Base-by-base conservation (phyloP, 1,139 yeast species). In the Blastobotrys niveus region DNA sequence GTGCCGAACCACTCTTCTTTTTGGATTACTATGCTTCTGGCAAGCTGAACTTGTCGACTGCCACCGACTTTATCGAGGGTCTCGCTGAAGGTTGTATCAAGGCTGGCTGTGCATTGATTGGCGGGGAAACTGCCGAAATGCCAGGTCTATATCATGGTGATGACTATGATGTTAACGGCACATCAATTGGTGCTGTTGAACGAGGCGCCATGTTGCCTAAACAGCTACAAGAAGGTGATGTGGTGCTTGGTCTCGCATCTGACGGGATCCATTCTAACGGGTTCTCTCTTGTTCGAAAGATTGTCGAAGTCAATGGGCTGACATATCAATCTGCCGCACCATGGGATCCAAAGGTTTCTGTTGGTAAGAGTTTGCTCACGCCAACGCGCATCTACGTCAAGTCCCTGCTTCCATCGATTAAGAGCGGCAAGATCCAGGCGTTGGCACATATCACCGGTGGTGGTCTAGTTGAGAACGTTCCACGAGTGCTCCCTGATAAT, bases 111-210 rank as follows among this genome's bases (percentile, higher is more conserved):
- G 98, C 99, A 7, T 74, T 93, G 51, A 96, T 93, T 50, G 99
- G 99, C 46, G 99, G 98, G 55, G 98, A 93, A 67, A 93, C 99
- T 40, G 86, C 95, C 47, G 99, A 93, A 73, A 93, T 93, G 99
- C 99, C 99, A 34, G 98, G 98, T 54, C 87, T 93, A 83, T 93
- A 93, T 62, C 84, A 81, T 48, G 88, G 80, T 48, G 94, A 93
- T 37, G 98, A 93, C 66, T 93, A 93, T 63, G 99, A 93, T 67
- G 89, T 96, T 49, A 91, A 91, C 60, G 98, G 99, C 66, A 91
- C 98, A 34, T 93, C 96, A 43, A 89, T 93, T 42, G 99, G 99
- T 59, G 98, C 98, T n/a, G 97, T 93, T n/a, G 71, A 76, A 55
- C 85, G 83, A 60, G 68, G 72, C 51, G 75, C 77, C 53, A 77